Base-by-base conservation (phyloP, 225 moss, liverwort and hornwort genomes). In the Antitrichia curtipendula region DNA sequence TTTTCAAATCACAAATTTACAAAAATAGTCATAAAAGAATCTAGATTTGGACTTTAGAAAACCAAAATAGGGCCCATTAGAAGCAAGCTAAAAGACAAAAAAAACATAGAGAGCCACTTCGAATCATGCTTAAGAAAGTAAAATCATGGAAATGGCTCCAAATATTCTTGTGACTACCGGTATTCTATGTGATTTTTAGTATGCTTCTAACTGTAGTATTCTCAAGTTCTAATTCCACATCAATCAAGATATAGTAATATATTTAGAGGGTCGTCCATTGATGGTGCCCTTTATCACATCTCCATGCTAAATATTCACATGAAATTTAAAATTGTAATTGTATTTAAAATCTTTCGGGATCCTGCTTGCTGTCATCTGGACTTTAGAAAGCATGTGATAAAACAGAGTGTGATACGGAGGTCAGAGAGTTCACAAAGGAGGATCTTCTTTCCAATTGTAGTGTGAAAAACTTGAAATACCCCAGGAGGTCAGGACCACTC, bases 141-240 rank as follows among this genome's bases (percentile, higher is more conserved):
- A 36, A 53, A 53, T 22, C 14, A 36, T 9, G 9, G 3, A 75
- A 75, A 23, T 36, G 23, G 0, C 23, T 75, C 6, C 23, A 23
- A 52, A 14, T 23, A 53, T 8, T 36, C 23, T 52, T 22, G n/a
- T n/a, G n/a, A 49, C 73, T 31, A 47, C 47, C n/a, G n/a, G n/a
- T n/a, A n/a, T n/a, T 12, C 21, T 75, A 50, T 20, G 13, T 21
- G 18, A 75, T 50, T 75, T 32, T 75, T 0, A 8, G 12, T 34
- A 8, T 0, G 0, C 13, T 75, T 36, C 5, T 52, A 34, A 8
- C 8, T 5, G 9, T 23, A 22, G 2, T 22, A 75, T 52, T 34
- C 13, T 52, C 8, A 34, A 75, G 52, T 22, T 75, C 22, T 22
- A 75, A 75, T 34, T 50, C 34, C 34, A 52, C 13, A 22, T 21